Percentiles rank a stretch among this genome's conserved stretches.
phyloP scores from a whole-genome alignment of 306 rosid species.

The Vachellia pachyceras region DNA sequence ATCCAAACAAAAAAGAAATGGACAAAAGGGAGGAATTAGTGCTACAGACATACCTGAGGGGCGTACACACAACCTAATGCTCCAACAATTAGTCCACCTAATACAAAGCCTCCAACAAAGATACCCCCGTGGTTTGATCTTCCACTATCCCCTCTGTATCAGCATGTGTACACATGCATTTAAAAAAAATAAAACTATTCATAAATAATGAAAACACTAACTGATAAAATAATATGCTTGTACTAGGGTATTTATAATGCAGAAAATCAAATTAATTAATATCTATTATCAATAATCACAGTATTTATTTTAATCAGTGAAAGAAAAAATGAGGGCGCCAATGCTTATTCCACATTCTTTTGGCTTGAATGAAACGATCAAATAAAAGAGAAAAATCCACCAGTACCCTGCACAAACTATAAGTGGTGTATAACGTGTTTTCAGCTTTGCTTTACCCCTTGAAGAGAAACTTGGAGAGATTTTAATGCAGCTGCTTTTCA shows the following conservation, averaged over 20 bases:
- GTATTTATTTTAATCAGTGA: not conserved
- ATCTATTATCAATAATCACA: not conserved
- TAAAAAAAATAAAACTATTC: not conserved
- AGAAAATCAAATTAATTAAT: not conserved
- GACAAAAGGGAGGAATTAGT: not conserved
- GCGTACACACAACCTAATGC: slow-evolving; percentile 52
- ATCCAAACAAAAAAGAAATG: not conserved
- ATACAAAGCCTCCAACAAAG: slow-evolving; percentile 67
- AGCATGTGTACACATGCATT: not conserved
- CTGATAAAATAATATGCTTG: slow-evolving; percentile 2
- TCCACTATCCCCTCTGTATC: slow-evolving; percentile 56
- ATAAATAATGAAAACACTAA: not conserved
- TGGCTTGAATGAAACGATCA: slow-evolving; percentile 3
- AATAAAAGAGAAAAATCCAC: not conserved
- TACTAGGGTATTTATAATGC: not conserved
- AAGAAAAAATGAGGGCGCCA: not conserved
- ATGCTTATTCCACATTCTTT: slow-evolving; percentile 1
- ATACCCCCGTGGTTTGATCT: slow-evolving; percentile 20
- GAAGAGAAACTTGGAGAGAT: slow-evolving; percentile 35
- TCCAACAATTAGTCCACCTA: slow-evolving; percentile 39
- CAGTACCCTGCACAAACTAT: slow-evolving; percentile 60
- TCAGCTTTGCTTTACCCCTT: slow-evolving; percentile 44
- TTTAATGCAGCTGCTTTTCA: slow-evolving; percentile 42
- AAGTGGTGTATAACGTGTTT: slow-evolving; percentile 38
- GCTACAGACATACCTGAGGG: slow-evolving; percentile 50